Evolutionary conservation across 208 protist species (phyloP).

Genomic region (Trypanosoma brucei): DNA sequence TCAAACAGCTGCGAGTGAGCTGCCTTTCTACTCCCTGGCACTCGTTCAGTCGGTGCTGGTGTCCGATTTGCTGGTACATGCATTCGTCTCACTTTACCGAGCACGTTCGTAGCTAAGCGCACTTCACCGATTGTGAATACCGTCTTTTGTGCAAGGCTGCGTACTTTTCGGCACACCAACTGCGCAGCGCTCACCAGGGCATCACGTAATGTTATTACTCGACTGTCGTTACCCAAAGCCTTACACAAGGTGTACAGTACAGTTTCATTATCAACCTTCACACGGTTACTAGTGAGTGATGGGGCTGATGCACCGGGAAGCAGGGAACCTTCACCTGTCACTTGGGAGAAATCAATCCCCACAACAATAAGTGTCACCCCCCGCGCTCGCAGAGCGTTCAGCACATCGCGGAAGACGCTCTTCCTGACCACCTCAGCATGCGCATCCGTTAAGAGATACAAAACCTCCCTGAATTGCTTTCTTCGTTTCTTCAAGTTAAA

Average conservation of each 20-base stretch:
- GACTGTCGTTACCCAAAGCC: conserved; percentile 30
- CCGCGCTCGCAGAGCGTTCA: conserved; percentile 35
- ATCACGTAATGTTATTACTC: conserved; percentile 37
- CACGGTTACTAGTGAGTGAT: too few relatives aligned
- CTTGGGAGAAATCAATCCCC: conserved; percentile 45
- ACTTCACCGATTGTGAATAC: conserved; percentile 67
- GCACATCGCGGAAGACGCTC: conserved; percentile 45
- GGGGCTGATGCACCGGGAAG: too few relatives aligned
- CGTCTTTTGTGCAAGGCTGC: conserved; percentile 39
- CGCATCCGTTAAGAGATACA: conserved; percentile 88
- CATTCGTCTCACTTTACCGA: neutral
- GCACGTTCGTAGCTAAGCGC: conserved; percentile 66
- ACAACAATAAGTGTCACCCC: conserved; percentile 76
- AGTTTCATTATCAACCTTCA: neutral
- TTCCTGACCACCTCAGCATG: conserved; percentile 58
- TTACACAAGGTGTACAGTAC: neutral
- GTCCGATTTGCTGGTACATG: conserved; percentile 7
- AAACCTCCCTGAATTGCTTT: conserved; percentile 53
- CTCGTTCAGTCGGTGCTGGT: conserved; percentile 9
- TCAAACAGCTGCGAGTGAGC: neutral
- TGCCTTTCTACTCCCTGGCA: neutral
- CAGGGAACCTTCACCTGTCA: too few relatives aligned
- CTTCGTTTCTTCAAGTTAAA: conserved; percentile 45
- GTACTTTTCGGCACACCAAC: conserved; percentile 31
- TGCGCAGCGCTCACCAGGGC: conserved; percentile 27